Evolutionary conservation across 2,329 filamentous ascomycete genomes (phyloP).

Genomic region (Plenodomus lindquistii): DNA sequence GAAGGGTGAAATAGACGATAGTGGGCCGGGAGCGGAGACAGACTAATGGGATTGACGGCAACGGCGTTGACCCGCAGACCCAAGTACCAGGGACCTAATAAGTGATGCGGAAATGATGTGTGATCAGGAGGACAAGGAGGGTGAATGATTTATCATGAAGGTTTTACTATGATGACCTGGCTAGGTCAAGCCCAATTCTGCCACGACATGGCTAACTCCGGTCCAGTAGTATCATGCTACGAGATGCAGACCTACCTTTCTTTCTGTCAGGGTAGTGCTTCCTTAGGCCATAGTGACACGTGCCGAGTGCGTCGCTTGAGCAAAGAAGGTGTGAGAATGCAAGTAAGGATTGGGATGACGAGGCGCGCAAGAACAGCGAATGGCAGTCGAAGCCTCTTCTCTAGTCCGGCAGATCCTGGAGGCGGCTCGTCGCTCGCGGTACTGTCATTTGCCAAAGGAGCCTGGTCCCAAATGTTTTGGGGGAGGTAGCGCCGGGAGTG

Average conservation of each 20-base stretch:
- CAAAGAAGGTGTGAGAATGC: constrained; percentile 23
- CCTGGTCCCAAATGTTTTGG: constrained; percentile 21
- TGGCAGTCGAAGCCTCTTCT: constrained; percentile 16
- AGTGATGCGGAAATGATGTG: constrained; percentile 33
- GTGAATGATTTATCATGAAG: constrained; percentile 22
- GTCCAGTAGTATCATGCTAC: constrained; percentile 29
- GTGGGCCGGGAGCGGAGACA: constrained; percentile 30
- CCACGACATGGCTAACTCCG: constrained; percentile 18
- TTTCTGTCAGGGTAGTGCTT: constrained; percentile 26
- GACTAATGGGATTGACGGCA: constrained; percentile 34
- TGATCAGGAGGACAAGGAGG: constrained; percentile 23
- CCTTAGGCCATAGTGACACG: constrained; percentile 36
- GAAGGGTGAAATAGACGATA: constrained; percentile 31
- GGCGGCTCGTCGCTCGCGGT: constrained; percentile 29
- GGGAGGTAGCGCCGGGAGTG: constrained; percentile 23
- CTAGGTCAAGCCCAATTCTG: constrained; percentile 29
- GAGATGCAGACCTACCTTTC: constrained; percentile 35
- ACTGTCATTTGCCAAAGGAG: constrained; percentile 42
- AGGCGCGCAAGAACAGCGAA: constrained; percentile 21
- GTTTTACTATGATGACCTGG: constrained; percentile 29
- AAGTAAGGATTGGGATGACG: constrained; percentile 22
- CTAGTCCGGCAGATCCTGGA: constrained; percentile 19
- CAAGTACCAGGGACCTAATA: constrained; percentile 26
- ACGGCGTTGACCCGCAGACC: constrained; percentile 28
- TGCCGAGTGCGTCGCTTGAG: constrained; percentile 28